phyloP scores from a whole-genome alignment of 2,329 filamentous ascomycete genomes.

The Fusarium tuaranense region DNA sequence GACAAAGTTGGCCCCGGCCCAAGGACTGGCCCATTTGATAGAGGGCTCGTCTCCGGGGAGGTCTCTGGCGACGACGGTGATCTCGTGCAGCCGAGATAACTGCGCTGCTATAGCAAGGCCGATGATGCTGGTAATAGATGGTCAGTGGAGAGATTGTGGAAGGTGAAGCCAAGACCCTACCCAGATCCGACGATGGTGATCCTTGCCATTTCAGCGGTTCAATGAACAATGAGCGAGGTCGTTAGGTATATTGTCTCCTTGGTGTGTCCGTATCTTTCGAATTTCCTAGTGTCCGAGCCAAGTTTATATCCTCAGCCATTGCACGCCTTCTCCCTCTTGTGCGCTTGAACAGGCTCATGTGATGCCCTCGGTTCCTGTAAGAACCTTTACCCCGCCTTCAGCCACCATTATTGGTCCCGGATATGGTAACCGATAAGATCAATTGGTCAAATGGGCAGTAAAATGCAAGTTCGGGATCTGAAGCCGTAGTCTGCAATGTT shows the following conservation, averaged over 20 bases:
- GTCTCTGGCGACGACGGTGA: constrained; percentile 8
- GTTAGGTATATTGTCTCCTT: background rate
- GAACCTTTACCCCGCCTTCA: background rate
- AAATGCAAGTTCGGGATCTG: background rate
- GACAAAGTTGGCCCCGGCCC: constrained; percentile 10
- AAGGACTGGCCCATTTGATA: constrained; percentile 8
- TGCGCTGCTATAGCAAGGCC: constrained; percentile 11
- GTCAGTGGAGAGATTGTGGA: background rate
- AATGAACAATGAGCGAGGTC: background rate
- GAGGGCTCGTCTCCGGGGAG: constrained; percentile 3
- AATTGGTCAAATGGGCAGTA: background rate
- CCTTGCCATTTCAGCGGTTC: background rate
- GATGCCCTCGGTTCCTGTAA: background rate
- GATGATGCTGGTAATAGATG: background rate
- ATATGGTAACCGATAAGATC: background rate
- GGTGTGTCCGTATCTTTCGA: background rate
- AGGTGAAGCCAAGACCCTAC: background rate
- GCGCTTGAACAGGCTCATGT: too few species aligned
- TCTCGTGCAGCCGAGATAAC: background rate
- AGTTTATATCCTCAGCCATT: too few species aligned
- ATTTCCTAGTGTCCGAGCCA: too few species aligned
- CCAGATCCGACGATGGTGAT: constrained; percentile 6
- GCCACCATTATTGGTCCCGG: background rate
- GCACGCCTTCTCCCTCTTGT: too few species aligned
- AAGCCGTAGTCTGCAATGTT: background rate